Evolutionary conservation across 139 green algal genomes (phyloP).

Genomic region (Closterium sp.): DNA sequence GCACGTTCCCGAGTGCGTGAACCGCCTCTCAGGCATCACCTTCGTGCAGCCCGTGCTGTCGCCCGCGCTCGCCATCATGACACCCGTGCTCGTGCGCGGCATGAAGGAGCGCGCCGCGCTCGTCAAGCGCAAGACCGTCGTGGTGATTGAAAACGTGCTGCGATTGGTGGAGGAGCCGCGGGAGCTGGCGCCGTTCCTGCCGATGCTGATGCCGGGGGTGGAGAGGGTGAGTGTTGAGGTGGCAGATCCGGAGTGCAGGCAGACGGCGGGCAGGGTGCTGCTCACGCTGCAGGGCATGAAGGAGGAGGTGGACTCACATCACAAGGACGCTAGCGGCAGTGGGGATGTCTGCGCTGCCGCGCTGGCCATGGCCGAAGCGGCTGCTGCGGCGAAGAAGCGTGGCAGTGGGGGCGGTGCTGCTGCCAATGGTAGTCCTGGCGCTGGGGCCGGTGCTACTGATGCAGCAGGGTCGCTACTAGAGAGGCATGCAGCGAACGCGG

Average conservation of each 20-base stretch:
- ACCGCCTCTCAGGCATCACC: constrained; percentile 54
- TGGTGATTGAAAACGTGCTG: constrained; percentile 59
- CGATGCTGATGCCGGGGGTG: constrained; percentile 45
- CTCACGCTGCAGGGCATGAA: constrained; percentile 32
- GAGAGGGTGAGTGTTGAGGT: constrained; percentile 50
- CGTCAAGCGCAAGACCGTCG: constrained; percentile 55
- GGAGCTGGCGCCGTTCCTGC: constrained; percentile 54
- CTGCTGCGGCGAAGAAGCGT: neutral
- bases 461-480: neutral
- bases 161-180: constrained; percentile 55
- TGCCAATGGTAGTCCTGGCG: neutral
- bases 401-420: neutral
- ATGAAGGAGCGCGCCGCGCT: constrained; percentile 44
- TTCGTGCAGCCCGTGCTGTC: constrained; percentile 56
- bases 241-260: constrained; percentile 55
- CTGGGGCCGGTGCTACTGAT: neutral
- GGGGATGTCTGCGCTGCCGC: neutral
- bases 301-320: constrained; percentile 15
- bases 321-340: neutral
- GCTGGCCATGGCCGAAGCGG: neutral
- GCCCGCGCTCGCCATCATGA: constrained; percentile 51
- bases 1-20: constrained; percentile 50
- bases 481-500: neutral
- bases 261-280: constrained; percentile 45
- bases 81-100: constrained; percentile 53